phyloP scores from a whole-genome alignment of 1,284 basidiomycete species.

The Apiotrichum laibachii region DNA sequence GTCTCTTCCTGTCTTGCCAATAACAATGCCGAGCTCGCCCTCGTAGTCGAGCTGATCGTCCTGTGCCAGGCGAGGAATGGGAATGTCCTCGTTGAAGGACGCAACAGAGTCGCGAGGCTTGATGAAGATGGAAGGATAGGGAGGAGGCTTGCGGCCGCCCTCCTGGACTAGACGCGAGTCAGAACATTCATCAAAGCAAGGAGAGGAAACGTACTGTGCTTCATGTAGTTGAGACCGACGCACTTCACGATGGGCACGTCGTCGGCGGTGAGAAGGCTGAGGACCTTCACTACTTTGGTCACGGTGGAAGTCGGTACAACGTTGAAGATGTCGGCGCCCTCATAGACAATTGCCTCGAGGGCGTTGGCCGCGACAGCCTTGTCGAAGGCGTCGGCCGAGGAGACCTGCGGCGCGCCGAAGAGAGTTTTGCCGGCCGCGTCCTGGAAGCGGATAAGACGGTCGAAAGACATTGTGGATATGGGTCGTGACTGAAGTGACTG shows the following conservation, averaged over 20 bases:
- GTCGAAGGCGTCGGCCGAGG: no score
- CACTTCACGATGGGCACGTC: conserved; percentile 14
- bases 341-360: no score
- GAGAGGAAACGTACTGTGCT: conserved; percentile 19
- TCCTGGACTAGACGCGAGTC: conserved; percentile 23
- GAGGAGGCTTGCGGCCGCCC: conserved; percentile 34
- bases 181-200: background rate
- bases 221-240: conserved; percentile 29
- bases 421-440: no score
- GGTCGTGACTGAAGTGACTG: no score
- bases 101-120: conserved; percentile 71
- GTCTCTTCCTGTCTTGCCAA: conserved; percentile 40
- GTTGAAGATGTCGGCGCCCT: no score
- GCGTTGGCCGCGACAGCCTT: no score
- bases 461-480: no score
- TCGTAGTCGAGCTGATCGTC: conserved; percentile 58
- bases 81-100: conserved; percentile 63
- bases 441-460: no score
- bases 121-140: conserved; percentile 71
- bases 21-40: conserved; percentile 46
- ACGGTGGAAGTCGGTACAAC: no score
- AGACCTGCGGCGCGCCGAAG: no score
- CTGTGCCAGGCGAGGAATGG: conserved; percentile 66
- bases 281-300: no score
- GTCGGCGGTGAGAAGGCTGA: no score